Conservation (phyloP, 176 grass and related monocot genomes). For the Ensete glaucum region DNA sequence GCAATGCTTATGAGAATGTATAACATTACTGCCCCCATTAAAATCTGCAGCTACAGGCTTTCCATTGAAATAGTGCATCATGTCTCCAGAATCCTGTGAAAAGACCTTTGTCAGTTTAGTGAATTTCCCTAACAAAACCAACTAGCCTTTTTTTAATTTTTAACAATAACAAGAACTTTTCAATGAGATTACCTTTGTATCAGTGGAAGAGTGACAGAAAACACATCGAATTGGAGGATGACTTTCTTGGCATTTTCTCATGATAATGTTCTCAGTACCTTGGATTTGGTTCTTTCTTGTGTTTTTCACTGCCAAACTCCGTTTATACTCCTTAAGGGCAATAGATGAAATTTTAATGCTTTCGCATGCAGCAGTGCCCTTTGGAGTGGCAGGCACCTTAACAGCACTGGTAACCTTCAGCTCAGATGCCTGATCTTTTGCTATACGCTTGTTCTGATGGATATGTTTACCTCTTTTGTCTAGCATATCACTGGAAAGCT, state of each 20-base stretch:
- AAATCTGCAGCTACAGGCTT: conserved; percentile 45
- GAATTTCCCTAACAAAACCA: neutral
- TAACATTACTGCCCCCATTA: conserved; percentile 35
- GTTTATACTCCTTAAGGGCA: neutral
- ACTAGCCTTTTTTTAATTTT: neutral
- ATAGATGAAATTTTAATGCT: neutral
- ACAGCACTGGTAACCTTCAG: neutral
- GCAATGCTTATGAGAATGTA: conserved; percentile 87
- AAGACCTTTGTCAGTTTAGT: conserved; percentile 4
- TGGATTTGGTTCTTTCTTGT: conserved; percentile 13
- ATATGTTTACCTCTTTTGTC: neutral
- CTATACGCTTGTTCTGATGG: neutral
- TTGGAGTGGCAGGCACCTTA: neutral
- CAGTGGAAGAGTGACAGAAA: conserved; percentile 58
- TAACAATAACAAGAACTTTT: conserved; percentile 4
- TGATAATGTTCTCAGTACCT: conserved; percentile 9
- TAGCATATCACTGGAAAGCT: neutral
- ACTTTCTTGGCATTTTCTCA: conserved; percentile 47
- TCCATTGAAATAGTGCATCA: conserved; percentile 70
- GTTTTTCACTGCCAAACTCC: conserved; percentile 9
- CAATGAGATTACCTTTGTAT: conserved; percentile 51
- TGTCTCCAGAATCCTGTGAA: conserved; percentile 69
- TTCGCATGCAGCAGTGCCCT: neutral
- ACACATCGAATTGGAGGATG: conserved; percentile 48
- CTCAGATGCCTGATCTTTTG: neutral